phyloP scores from a whole-genome alignment of 352 stramenopile genomes.

The Thraustochytrium striatum region DNA sequence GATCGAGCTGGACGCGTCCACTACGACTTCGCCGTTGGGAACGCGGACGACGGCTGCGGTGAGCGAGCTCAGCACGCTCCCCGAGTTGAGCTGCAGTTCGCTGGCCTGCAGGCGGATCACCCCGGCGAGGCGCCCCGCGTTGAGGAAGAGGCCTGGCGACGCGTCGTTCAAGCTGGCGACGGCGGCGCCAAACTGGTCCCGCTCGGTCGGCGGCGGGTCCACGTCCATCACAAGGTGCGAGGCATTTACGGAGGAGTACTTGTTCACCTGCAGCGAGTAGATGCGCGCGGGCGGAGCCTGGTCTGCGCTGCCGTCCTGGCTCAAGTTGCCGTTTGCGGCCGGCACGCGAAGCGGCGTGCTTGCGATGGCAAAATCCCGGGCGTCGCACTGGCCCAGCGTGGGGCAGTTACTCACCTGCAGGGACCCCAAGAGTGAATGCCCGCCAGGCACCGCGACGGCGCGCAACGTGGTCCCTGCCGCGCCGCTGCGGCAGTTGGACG shows the following conservation, averaged over 20 bases:
- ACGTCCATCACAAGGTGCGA: background rate
- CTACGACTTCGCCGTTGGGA: background rate
- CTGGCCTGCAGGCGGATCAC: background rate
- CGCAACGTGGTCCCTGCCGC: background rate
- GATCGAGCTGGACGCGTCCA: slow-evolving; percentile 5
- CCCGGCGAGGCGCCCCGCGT: background rate
- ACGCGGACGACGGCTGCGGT: background rate
- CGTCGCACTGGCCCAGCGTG: background rate
- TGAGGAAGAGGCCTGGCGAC: background rate
- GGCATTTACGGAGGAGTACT: slow-evolving; percentile 16
- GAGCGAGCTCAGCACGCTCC: background rate
- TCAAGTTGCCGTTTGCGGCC: background rate
- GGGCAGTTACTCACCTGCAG: slow-evolving; percentile 29
- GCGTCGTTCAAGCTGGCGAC: background rate
- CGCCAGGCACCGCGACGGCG: background rate
- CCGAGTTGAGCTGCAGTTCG: slow-evolving; percentile 21
- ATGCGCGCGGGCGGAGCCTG: background rate
- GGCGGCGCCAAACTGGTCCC: background rate
- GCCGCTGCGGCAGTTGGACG: background rate
- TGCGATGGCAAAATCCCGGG: background rate
- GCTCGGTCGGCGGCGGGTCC: background rate
- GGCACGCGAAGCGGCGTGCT: background rate
- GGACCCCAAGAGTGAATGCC: background rate
- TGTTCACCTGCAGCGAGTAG: slow-evolving; percentile 31
- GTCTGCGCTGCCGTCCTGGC: background rate